Base-by-base conservation (phyloP, 306 rosid species). In the Argentina anserina region DNA sequence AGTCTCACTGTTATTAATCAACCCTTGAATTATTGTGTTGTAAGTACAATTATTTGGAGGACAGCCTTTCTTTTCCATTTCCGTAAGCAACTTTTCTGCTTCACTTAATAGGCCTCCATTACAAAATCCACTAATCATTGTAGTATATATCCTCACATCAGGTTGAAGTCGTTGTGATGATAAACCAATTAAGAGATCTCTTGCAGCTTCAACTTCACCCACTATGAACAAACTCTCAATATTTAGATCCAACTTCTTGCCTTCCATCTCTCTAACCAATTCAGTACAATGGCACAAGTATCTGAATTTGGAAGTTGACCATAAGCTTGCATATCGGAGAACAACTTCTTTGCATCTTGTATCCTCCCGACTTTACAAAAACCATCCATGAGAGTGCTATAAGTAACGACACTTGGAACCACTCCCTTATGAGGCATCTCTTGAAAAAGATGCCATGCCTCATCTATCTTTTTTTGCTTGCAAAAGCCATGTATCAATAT, bases 391-490 rank as follows among this genome's bases (percentile, higher is more conserved):
- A 53, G 31, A 53, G 60, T 23, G 31, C 10, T 53, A 25, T 56
- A 56, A 25, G 34, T 26, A 10, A 25, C 14, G 18, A 31, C 26
- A 26, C 26, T 31, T n/a, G 77, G 77, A 63, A 74, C 45, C 31
- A 74, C 2, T 2, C 71, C 68, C 3, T 36, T 74, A 25, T 3
- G 1, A 63, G 61, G 17, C 63, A 74, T 74, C 15, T 74, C 52
- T 39, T 62, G 47, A 63, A 63, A 46, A 62, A 74, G 40, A 17
- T 1, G n/a, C 47, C 37, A 0, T 0, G 77, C 77, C 55, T 63
- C 64, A 6, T 63, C 70, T 11, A 34, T 26, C 41, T 12, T 7
- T 47, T 33, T 33, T 34, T 50, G 36, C 11, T 13, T 56, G 26
- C 63, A 56, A 28, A 26, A 12, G 11, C 63, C 63, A 0, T 26